Conservation (phyloP, 2,329 filamentous ascomycete genomes). For the Sporothrix euskadiensis region DNA sequence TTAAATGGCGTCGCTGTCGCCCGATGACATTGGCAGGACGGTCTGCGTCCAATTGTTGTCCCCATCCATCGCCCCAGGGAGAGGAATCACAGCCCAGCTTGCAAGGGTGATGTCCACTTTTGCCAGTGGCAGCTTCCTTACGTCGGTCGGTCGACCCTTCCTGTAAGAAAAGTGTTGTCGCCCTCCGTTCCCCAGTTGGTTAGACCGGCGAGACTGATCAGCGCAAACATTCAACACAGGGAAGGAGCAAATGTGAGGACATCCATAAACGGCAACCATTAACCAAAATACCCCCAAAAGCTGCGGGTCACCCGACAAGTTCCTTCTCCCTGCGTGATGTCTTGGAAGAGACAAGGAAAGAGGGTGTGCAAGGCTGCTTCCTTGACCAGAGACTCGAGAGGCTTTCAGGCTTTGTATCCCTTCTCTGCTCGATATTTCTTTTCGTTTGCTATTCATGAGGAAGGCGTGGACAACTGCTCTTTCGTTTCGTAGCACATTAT, state of each 20-base stretch:
- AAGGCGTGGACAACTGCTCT: neutral
- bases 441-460: neutral
- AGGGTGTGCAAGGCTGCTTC: conserved; percentile 20
- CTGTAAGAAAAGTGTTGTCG: neutral
- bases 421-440: neutral
- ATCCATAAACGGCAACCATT: conserved; percentile 8
- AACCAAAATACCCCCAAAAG: neutral
- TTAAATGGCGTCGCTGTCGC: conserved; percentile 17
- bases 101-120: neutral
- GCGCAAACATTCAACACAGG: conserved; percentile 16
- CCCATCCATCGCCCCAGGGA: conserved; percentile 7
- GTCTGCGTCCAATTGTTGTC: conserved; percentile 10
- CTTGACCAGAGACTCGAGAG: neutral
- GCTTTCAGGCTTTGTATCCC: neutral
- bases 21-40: conserved; percentile 6
- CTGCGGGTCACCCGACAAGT: conserved; percentile 18
- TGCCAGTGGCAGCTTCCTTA: conserved; percentile 8
- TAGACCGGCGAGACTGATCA: conserved; percentile 21
- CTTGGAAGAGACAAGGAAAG: conserved; percentile 3
- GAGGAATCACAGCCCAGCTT: neutral
- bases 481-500: neutral
- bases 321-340: conserved; percentile 11
- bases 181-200: conserved; percentile 21
- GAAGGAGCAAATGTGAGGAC: neutral
- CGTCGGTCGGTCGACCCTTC: conserved; percentile 12